Conservation (phyloP, 2,329 filamentous ascomycete species). For the Colletotrichum cuscutae region DNA sequence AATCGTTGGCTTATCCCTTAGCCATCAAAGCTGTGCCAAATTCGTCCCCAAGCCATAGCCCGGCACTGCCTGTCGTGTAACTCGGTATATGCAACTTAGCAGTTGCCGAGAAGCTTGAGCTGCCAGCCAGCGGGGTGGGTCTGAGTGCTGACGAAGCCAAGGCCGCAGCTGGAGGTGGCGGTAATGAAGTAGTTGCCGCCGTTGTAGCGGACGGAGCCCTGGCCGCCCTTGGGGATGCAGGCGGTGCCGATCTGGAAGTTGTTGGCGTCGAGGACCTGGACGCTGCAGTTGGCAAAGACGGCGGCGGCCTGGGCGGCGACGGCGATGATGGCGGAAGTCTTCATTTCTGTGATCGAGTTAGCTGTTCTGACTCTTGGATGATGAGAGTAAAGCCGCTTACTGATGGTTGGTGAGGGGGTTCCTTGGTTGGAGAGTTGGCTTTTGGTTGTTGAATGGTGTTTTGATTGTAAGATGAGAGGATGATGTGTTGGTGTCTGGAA, state of each 20-base stretch:
- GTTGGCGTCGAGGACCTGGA: background rate
- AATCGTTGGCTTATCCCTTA: background rate
- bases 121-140: background rate
- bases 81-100: background rate
- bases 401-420: background rate
- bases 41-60: background rate
- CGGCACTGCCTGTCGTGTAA: background rate
- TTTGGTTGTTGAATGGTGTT: background rate
- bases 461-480: background rate
- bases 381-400: background rate
- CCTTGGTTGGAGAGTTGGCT: background rate
- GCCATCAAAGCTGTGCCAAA: background rate
- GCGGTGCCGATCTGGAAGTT: background rate
- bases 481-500: background rate
- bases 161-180: background rate
- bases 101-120: background rate
- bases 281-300: background rate
- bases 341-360: background rate
- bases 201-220: background rate
- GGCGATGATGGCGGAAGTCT: background rate
- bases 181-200: background rate
- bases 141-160: background rate
- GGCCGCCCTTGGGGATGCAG: background rate
- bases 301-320: background rate
- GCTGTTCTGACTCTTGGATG: background rate